phyloP scores from a whole-genome alignment of 345 rosid genomes.

The Stellera chamaejasme region DNA sequence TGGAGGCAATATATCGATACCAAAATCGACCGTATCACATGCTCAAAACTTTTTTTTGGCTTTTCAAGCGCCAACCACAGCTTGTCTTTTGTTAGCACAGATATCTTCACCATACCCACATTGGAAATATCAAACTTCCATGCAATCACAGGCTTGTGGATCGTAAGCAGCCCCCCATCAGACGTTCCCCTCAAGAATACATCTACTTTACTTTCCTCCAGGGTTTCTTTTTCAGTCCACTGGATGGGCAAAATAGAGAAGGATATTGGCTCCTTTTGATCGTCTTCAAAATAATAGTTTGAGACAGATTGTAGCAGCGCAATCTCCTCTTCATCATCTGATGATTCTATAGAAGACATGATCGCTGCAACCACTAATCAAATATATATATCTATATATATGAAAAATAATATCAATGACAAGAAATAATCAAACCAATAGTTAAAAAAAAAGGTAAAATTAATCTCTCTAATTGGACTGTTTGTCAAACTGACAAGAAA shows the following conservation, averaged over 20 bases:
- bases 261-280: constrained; percentile 39
- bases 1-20: constrained; percentile 54
- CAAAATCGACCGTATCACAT: constrained; percentile 40
- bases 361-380: constrained; percentile 5
- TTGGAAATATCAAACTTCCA: constrained; percentile 70
- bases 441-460: not conserved
- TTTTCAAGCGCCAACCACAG: constrained; percentile 59
- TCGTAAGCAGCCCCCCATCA: constrained; percentile 47
- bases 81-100: constrained; percentile 52
- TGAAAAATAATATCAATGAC: not conserved
- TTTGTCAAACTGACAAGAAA: too few relatives aligned
- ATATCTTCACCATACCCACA: constrained; percentile 39
- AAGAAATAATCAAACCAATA: not conserved
- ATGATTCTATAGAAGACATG: constrained; percentile 18
- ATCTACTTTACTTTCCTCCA: constrained; percentile 11
- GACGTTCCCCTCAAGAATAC: constrained; percentile 51
- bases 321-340: constrained; percentile 71
- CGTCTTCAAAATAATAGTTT: constrained; percentile 49
- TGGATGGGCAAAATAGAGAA: constrained; percentile 59
- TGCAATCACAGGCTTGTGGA: constrained; percentile 49
- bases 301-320: constrained; percentile 38
- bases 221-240: constrained; percentile 34
- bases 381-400: too few relatives aligned
- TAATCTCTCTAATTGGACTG: not conserved
- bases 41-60: constrained; percentile 71